Conservation (phyloP, 768 basidiomycete genomes). For the Termitomyces sp. region DNA sequence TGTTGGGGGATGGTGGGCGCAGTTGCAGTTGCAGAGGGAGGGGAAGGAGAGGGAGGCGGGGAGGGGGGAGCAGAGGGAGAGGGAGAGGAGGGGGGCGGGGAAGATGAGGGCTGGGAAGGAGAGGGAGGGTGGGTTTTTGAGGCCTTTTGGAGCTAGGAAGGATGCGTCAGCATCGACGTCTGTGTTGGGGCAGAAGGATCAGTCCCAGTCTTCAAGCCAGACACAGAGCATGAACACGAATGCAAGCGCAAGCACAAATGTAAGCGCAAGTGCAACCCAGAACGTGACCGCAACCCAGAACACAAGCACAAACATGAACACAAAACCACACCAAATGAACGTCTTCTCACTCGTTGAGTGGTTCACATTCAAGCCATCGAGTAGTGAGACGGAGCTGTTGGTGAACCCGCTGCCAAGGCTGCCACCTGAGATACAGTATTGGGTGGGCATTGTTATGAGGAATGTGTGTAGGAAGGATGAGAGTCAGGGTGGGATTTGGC, state of each 20-base stretch:
- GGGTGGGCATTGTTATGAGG: conserved; percentile 99
- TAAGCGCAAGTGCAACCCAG: too few relatives aligned
- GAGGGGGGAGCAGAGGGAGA: background rate
- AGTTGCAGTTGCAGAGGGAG: too few relatives aligned
- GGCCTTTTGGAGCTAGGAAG: conserved; percentile 39
- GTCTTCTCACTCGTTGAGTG: conserved; percentile 95
- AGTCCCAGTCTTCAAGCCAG: too few relatives aligned
- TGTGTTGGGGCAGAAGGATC: conserved; percentile 7
- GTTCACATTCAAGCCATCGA: conserved; percentile 92
- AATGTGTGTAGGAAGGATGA: conserved; percentile 99
- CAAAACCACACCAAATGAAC: conserved; percentile 64
- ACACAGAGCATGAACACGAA: too few relatives aligned
- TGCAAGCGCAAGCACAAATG: too few relatives aligned
- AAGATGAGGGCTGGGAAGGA: conserved; percentile 6
- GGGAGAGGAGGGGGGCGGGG: conserved; percentile 4
- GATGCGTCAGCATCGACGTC: too few relatives aligned
- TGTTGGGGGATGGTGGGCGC: conserved; percentile 30
- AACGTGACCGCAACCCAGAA: too few relatives aligned
- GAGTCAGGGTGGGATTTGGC: conserved; percentile 85
- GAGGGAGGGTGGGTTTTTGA: conserved; percentile 10
- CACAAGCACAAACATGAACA: conserved; percentile 1
- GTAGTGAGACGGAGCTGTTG: conserved; percentile 68
- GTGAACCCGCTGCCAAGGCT: conserved; percentile 66
- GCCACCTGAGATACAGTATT: conserved; percentile 93
- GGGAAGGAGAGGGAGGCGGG: too few relatives aligned